Conservation (phyloP, 2,329 filamentous ascomycete species). For the Apiospora koreana region DNA sequence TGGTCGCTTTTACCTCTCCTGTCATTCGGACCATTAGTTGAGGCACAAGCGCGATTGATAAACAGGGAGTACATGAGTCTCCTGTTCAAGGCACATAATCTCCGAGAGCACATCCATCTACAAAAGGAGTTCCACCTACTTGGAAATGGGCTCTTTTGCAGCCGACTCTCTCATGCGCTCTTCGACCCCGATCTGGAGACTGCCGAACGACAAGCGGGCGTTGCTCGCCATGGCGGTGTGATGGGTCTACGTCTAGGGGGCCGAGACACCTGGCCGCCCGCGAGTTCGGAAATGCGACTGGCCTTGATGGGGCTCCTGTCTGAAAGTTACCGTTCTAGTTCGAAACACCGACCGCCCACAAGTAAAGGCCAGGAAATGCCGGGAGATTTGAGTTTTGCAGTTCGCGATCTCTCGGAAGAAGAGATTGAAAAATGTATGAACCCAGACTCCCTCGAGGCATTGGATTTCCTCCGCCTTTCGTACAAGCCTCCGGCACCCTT, state of each 20-base stretch:
- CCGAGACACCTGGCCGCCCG: constrained; percentile 86
- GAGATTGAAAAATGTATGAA: constrained; percentile 86
- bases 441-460: constrained; percentile 76
- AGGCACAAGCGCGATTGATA: constrained; percentile 73
- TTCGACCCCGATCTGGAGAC: constrained; percentile 83
- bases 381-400: constrained; percentile 76
- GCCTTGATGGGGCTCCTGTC: constrained; percentile 83
- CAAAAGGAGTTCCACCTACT: constrained; percentile 83
- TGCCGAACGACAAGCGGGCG: constrained; percentile 71
- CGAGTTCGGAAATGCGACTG: constrained; percentile 87
- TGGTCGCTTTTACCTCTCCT: constrained; percentile 66
- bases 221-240: constrained; percentile 66
- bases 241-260: constrained; percentile 85
- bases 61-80: constrained; percentile 75
- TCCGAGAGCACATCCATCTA: constrained; percentile 71
- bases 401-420: constrained; percentile 75
- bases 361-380: constrained; percentile 51
- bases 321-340: constrained; percentile 62
- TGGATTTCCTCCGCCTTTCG: constrained; percentile 89
- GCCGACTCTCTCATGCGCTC: constrained; percentile 76
- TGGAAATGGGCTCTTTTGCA: constrained; percentile 81
- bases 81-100: constrained; percentile 72
- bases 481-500: constrained; percentile 78
- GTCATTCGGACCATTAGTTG: constrained; percentile 74
- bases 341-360: constrained; percentile 20